Conservation (phyloP, 2,329 filamentous ascomycete species). For the Colletotrichum lindemuthianum region DNA sequence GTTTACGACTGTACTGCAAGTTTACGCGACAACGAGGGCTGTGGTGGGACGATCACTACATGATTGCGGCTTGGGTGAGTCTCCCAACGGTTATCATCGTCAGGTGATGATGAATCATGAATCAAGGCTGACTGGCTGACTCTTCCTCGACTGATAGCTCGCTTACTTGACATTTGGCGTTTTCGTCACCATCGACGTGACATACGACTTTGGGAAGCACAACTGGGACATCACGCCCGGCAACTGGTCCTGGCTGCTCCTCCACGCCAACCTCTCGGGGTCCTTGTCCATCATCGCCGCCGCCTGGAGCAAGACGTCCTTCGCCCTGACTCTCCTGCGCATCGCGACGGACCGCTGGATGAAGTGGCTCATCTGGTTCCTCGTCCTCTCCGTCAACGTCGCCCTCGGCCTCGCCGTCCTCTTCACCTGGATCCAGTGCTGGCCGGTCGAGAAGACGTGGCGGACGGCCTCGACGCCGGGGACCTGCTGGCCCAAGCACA, state of each 20-base stretch:
- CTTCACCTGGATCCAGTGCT: slow-evolving; percentile 42
- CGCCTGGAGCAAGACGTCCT: slow-evolving; percentile 43
- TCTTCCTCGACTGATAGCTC: slow-evolving; percentile 8
- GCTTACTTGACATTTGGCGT: slow-evolving; percentile 24
- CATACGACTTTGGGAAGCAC: slow-evolving; percentile 35
- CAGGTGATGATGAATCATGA: background rate
- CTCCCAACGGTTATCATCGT: background rate
- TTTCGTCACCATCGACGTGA: slow-evolving; percentile 29
- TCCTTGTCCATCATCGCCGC: slow-evolving; percentile 39
- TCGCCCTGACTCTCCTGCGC: slow-evolving; percentile 44
- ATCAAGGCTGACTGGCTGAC: no score
- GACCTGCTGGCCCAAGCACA: slow-evolving; percentile 40
- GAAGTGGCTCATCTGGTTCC: slow-evolving; percentile 41
- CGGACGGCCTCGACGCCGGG: slow-evolving; percentile 37
- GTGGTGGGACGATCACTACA: slow-evolving; percentile 38
- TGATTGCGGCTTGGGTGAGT: slow-evolving; percentile 38
- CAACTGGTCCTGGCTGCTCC: slow-evolving; percentile 32
- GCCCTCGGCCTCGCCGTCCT: slow-evolving; percentile 38
- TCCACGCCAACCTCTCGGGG: slow-evolving; percentile 35
- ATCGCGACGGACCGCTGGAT: slow-evolving; percentile 39
- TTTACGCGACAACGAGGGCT: slow-evolving; percentile 29
- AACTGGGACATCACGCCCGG: slow-evolving; percentile 28
- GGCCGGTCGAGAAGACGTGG: slow-evolving; percentile 41
- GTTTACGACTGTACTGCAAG: slow-evolving; percentile 39
- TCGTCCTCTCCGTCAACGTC: slow-evolving; percentile 41